Evolutionary conservation across 192 early-diverging fungal genomes (phyloP).

Genomic region (Coemansia umbellata): DNA sequence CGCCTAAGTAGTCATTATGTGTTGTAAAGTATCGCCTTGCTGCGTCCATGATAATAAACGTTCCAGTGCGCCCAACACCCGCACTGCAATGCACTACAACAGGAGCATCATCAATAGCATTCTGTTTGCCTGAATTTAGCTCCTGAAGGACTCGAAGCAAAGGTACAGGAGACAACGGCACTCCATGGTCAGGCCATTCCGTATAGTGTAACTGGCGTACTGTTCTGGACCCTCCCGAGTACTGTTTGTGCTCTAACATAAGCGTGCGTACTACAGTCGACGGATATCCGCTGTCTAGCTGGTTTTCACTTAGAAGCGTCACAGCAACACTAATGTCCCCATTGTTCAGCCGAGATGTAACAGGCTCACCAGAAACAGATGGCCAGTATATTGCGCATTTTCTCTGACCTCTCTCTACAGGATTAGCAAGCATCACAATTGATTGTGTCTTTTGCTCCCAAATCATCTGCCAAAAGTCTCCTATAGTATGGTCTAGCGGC

Average conservation of each 20-base stretch:
- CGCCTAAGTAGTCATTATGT: constrained; percentile 40
- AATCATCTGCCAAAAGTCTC: constrained; percentile 88
- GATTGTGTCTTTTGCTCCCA: constrained; percentile 65
- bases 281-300: constrained; percentile 47
- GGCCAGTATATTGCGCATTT: constrained; percentile 90
- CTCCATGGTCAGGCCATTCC: constrained; percentile 82
- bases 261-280: constrained; percentile 42
- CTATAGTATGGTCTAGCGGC: constrained; percentile 63
- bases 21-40: constrained; percentile 16
- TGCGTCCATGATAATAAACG: constrained; percentile 41
- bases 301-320: constrained; percentile 32
- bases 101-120: constrained; percentile 12
- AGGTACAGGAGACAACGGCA: constrained; percentile 52
- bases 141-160: constrained; percentile 40
- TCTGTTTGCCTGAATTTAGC: too few relatives aligned
- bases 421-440: constrained; percentile 81
- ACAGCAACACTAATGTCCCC: constrained; percentile 10
- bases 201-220: constrained; percentile 68
- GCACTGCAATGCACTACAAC: constrained; percentile 50
- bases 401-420: constrained; percentile 60
- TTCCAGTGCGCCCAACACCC: constrained; percentile 44
- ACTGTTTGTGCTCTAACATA: constrained; percentile 14
- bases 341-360: too few relatives aligned
- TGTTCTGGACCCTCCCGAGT: constrained; percentile 12
- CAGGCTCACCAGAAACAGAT: neutral